Conservation (phyloP, 2,329 filamentous ascomycete species). For the Penicillium vulpinum region DNA sequence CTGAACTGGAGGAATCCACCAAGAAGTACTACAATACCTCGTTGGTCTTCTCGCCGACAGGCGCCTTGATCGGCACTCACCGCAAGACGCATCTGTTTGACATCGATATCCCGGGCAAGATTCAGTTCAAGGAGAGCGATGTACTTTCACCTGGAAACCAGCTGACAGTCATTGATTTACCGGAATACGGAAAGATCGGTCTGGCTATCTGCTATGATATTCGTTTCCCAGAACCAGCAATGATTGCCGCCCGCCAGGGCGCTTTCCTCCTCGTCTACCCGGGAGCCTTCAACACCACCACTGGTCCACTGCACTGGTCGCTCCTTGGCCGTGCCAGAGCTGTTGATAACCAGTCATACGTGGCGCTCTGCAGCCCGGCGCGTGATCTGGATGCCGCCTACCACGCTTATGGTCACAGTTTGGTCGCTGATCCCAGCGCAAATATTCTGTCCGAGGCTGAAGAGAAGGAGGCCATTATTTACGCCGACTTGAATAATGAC, state of each 20-base stretch:
- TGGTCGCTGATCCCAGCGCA: conserved; percentile 86
- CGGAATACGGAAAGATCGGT: conserved; percentile 82
- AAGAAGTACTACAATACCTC: conserved; percentile 89
- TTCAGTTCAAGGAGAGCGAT: conserved; percentile 86
- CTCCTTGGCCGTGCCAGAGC: conserved; percentile 79
- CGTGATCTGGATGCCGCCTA: conserved; percentile 76
- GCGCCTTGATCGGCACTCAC: conserved; percentile 79
- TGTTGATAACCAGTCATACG: conserved; percentile 91
- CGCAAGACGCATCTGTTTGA: conserved; percentile 96
- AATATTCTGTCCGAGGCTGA: conserved; percentile 75
- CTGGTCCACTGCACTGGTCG: conserved; percentile 88
- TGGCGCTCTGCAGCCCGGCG: conserved; percentile 88
- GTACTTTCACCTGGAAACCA: conserved; percentile 83
- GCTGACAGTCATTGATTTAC: conserved; percentile 80
- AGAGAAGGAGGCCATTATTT: conserved; percentile 73
- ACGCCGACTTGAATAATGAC: conserved; percentile 67
- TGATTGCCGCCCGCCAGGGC: conserved; percentile 80
- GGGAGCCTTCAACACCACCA: conserved; percentile 95
- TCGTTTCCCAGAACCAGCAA: conserved; percentile 91
- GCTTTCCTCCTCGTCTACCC: conserved; percentile 88
- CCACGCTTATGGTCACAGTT: conserved; percentile 87
- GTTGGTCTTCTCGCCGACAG: conserved; percentile 75
- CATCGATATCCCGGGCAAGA: conserved; percentile 94
- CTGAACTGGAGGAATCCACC: conserved; percentile 67
- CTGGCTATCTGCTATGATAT: conserved; percentile 98